These are phyloP conservation scores for Austroboletus rostrupii DNA, from an alignment of 1,284 basidiomycete genomes.

Conservation along the genomic window DNA sequence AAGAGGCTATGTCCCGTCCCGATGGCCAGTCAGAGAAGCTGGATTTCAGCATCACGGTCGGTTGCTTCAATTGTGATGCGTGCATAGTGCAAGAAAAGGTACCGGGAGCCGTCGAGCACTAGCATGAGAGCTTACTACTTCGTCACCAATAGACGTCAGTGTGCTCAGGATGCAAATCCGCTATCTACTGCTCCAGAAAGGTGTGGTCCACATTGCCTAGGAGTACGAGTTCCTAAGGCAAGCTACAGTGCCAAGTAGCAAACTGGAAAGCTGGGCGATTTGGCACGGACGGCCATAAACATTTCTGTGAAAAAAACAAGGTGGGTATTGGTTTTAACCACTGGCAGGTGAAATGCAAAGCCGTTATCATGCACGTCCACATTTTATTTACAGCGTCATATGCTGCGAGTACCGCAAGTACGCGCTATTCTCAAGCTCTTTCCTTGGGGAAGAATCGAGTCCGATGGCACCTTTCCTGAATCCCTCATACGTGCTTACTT, in stretches of 20 bases:
- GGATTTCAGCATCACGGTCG: constrained; percentile 23
- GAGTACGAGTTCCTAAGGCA: neutral
- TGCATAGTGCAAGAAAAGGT: constrained; percentile 22
- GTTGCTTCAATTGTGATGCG: constrained; percentile 22
- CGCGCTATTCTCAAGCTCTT: constrained; percentile 33
- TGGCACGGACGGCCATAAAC: constrained; percentile 32
- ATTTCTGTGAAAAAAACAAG: constrained; percentile 35
- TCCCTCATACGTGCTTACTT: constrained; percentile 35
- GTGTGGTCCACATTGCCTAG: constrained; percentile 5
- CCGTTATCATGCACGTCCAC: neutral
- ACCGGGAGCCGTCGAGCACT: neutral
- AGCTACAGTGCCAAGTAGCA: constrained; percentile 27
- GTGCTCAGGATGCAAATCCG: constrained; percentile 29
- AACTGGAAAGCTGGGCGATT: constrained; percentile 29
- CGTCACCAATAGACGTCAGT: constrained; percentile 20
- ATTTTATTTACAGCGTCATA: constrained; percentile 30
- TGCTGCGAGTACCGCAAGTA: constrained; percentile 31
- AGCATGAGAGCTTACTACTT: neutral
- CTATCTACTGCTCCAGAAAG: constrained; percentile 31
- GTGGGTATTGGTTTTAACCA: constrained; percentile 15
- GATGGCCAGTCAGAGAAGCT: constrained; percentile 28
- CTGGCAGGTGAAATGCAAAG: neutral
- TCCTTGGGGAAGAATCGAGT: constrained; percentile 39
- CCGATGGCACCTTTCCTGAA: constrained; percentile 36
- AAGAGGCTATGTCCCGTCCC: constrained; percentile 23